phyloP scores from a whole-genome alignment of 306 rosid species.

The Corylus avellana region DNA sequence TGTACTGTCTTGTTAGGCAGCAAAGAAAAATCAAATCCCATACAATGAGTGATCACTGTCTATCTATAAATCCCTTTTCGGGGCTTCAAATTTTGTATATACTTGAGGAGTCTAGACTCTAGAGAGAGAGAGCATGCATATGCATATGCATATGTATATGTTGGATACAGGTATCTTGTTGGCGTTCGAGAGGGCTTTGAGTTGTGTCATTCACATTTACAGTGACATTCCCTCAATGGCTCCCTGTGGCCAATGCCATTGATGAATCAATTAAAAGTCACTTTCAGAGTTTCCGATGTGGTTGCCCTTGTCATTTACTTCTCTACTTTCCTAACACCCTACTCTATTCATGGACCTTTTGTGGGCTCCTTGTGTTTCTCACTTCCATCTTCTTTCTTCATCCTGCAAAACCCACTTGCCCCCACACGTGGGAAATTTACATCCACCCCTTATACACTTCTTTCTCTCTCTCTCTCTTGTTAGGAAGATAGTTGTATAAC shows the following conservation, averaged over 20 bases:
- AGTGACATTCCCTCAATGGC: conserved; percentile 22
- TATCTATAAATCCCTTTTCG: conserved; percentile 13
- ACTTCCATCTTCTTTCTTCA: background rate
- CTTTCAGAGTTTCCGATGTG: conserved; percentile 18
- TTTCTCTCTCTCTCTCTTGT: no score
- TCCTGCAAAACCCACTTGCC: background rate
- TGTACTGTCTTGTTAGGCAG: conserved; percentile 12
- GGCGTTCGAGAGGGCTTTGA: conserved; percentile 17
- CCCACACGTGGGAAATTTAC: conserved; percentile 3
- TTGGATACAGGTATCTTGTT: conserved; percentile 15
- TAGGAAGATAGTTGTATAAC: no score
- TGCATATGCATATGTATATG: background rate
- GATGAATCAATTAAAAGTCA: conserved; percentile 26
- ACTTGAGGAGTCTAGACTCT: conserved; percentile 12
- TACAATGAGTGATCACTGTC: conserved; percentile 34
- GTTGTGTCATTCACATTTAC: conserved; percentile 17
- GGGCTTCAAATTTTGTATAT: conserved; percentile 29
- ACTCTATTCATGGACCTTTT: background rate
- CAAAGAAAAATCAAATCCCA: conserved; percentile 23
- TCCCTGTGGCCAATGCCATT: conserved; percentile 28
- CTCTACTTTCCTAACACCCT: background rate
- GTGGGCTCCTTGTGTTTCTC: conserved; percentile 28
- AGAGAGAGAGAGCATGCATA: background rate
- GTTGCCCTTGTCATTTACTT: background rate
- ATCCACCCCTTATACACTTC: background rate